These are phyloP conservation scores for Polyplosphaeria fusca DNA, from an alignment of 495 filamentous ascomycete genomes.

Conservation along the genomic window DNA sequence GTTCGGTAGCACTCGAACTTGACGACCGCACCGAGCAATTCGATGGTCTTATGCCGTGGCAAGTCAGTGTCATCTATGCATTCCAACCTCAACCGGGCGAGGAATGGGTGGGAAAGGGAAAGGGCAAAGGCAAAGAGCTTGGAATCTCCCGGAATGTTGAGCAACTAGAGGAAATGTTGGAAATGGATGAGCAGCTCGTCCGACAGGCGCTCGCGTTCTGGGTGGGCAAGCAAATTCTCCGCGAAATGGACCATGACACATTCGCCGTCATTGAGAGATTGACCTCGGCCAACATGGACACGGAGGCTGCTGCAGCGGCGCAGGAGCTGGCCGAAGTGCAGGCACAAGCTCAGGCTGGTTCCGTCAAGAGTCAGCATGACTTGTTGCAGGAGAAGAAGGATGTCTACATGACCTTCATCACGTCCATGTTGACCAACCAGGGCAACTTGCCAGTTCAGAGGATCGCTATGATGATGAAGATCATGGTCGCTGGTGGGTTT, in stretches of 20 bases:
- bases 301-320: conserved; percentile 52
- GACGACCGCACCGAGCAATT: conserved; percentile 70
- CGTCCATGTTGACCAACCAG: conserved; percentile 91
- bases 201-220: conserved; percentile 80
- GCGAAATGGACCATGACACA: conserved; percentile 51
- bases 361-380: conserved; percentile 37
- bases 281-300: conserved; percentile 42
- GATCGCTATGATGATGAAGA: conserved; percentile 90
- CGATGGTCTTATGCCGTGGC: conserved; percentile 72
- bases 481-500: conserved; percentile 83
- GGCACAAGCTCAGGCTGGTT: conserved; percentile 45
- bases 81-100: conserved; percentile 54
- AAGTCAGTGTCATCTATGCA: conserved; percentile 85
- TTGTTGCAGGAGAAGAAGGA: conserved; percentile 67
- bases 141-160: conserved; percentile 53
- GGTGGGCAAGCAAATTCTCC: conserved; percentile 74
- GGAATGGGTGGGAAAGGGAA: conserved; percentile 1
- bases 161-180: conserved; percentile 60
- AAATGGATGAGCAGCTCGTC: conserved; percentile 75
- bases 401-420: conserved; percentile 85
- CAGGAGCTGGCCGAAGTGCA: conserved; percentile 48
- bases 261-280: conserved; percentile 64
- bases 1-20: conserved; percentile 76
- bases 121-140: background rate
- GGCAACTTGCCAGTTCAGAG: conserved; percentile 74